Base-by-base conservation (phyloP, 805 yeast genomes). In the Groenewaldozyma tartarivorans region DNA sequence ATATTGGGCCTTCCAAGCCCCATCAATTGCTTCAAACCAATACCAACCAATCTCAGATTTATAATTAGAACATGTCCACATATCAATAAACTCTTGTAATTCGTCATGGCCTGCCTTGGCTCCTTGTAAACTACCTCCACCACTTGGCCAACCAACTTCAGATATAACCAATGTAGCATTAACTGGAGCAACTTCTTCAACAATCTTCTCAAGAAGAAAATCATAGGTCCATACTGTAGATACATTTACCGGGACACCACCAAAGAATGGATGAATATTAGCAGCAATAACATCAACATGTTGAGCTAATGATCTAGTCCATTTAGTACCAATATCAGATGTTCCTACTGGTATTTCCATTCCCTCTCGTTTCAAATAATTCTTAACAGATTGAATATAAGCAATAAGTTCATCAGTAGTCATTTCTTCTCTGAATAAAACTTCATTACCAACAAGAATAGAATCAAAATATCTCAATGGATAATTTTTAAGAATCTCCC, bases 111-210 rank as follows among this genome's bases (percentile, higher is more conserved):
- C 72, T 0, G 85, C 82, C 3, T 55, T 52, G 0, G 86, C 66
- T 1, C 58, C 54, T 33, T 61, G 53, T 42, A 63, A 67, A 1
- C 30, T 43, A 0, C 84, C 85, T 2, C 86, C 87, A 1, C 58
- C 63, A 33, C 67, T 73, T 0, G 87, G 88, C 88, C 87, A 80
- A 0, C 86, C 87, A 17, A 79, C 71, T 48, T 80, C 86, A 0
- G 82, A 66, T 1, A 80, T 64, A 3, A 70, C 61, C 4, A 77
- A 49, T 22, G 27, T 33, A 20, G 37, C 40, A 20, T 41, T 36
- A 9, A 34, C 29, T 3, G 46, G 44, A 4, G 27, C 36, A 7
- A 42, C 40, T 4, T 47, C 43, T 7, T 56, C 48, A 3, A 53
- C 46, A 16, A 75, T 51, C 41, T 69, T 72, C 20, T 63, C 56